Percentiles rank a stretch among this genome's conserved stretches.
These are phyloP conservation scores for Trametes versicolor DNA, from an alignment of 1,284 basidiomycete species.

Conservation along the genomic window DNA sequence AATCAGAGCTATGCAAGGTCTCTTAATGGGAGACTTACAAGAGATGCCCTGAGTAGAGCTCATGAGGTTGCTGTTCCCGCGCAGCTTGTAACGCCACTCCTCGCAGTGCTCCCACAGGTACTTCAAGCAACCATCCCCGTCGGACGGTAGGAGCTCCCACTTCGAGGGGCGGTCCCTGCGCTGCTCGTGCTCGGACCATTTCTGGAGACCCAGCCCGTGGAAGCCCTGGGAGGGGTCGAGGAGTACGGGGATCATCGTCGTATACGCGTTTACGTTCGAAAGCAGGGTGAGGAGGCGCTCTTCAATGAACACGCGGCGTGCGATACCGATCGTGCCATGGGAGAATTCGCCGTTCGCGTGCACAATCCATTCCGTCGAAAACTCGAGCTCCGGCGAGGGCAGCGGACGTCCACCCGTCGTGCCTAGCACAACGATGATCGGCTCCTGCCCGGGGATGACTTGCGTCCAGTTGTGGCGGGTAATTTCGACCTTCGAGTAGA, in stretches of 20 bases:
- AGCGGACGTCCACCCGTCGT: constrained; percentile 39
- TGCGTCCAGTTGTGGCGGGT: constrained; percentile 39
- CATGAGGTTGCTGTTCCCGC: constrained; percentile 36
- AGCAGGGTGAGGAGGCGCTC: constrained; percentile 41
- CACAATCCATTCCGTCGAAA: constrained; percentile 40
- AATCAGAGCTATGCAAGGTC: not conserved
- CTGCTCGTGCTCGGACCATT: constrained; percentile 41
- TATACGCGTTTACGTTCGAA: constrained; percentile 42
- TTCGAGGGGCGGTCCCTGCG: constrained; percentile 38
- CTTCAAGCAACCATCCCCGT: constrained; percentile 32
- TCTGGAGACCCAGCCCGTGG: constrained; percentile 40
- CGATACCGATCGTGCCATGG: constrained; percentile 43
- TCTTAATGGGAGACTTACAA: constrained; percentile 32
- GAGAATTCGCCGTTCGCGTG: constrained; percentile 37
- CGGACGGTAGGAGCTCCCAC: constrained; percentile 38
- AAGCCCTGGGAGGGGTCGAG: constrained; percentile 40
- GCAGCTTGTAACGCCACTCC: constrained; percentile 43
- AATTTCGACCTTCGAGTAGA: constrained; percentile 39
- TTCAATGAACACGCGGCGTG: constrained; percentile 44
- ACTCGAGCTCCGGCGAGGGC: constrained; percentile 36
- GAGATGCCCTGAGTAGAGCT: constrained; percentile 39
- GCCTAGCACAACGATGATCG: constrained; percentile 43
- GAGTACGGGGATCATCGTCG: constrained; percentile 45
- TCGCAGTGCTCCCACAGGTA: constrained; percentile 45
- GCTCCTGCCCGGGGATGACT: constrained; percentile 32